Percentiles rank a stretch among this genome's conserved stretches.
phyloP scores from a whole-genome alignment of 306 rosid species.

The Vachellia pachyceras region DNA sequence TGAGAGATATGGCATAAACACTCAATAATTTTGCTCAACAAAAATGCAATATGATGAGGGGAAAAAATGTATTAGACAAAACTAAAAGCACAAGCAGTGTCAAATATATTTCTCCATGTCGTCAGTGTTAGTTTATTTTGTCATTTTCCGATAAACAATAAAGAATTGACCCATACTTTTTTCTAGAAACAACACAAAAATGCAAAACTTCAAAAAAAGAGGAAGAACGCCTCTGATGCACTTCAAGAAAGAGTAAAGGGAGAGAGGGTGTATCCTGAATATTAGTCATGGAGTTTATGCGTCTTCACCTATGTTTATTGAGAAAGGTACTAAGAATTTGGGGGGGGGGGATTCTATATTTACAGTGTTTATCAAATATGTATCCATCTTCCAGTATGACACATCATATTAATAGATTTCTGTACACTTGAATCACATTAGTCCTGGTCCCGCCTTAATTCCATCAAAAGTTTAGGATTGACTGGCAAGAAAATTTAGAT shows the following conservation, averaged over 20 bases:
- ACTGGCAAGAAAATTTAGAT: constrained; percentile 22
- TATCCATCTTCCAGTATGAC: not conserved
- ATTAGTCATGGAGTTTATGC: not conserved
- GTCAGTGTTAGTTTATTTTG: not conserved
- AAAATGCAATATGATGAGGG: not conserved
- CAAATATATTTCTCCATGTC: constrained; percentile 9
- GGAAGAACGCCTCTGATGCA: not conserved
- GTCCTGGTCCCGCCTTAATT: constrained; percentile 8
- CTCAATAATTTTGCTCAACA: constrained; percentile 10
- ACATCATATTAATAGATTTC: constrained; percentile 2
- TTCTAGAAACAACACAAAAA: not conserved
- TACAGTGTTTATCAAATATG: constrained; percentile 1
- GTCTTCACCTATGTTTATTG: not conserved
- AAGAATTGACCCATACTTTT: not conserved
- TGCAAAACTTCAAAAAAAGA: not conserved
- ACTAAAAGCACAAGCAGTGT: not conserved
- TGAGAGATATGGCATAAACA: constrained; percentile 27
- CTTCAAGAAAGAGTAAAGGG: not conserved
- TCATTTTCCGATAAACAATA: not conserved
- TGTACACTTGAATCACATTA: not conserved
- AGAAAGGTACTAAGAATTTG: not conserved
- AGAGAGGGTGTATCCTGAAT: constrained; percentile 1
- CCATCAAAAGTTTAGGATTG: constrained; percentile 9
- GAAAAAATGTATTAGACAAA: constrained; percentile 7
- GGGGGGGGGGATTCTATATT: not conserved